A percentile compares a stretch with the other conserved stretches of the same genome.
phyloP scores from a whole-genome alignment of 306 rosid species.

The Citrullus amarus region DNA sequence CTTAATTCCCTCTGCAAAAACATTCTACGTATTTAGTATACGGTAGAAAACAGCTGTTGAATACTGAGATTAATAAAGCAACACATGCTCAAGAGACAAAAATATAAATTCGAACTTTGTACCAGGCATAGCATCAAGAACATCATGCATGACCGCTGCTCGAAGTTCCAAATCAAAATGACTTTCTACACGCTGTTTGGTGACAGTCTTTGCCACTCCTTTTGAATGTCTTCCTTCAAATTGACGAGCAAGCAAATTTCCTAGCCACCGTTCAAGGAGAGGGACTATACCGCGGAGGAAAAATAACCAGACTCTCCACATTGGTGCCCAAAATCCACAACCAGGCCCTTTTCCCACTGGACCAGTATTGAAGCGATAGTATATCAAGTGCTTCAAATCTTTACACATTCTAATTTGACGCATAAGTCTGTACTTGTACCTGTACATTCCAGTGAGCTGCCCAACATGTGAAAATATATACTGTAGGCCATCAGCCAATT shows the following conservation, averaged over 20 bases:
- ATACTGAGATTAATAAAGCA: neutral
- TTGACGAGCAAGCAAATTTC: conserved; percentile 92
- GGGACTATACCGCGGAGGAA: conserved; percentile 98
- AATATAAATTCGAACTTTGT: neutral
- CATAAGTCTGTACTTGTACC: conserved; percentile 96
- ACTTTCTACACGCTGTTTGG: conserved; percentile 98
- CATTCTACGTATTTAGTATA: neutral
- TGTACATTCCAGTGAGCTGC: conserved; percentile 97
- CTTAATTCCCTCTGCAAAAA: conserved; percentile 79
- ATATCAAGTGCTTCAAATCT: conserved; percentile 90
- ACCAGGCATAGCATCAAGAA: conserved; percentile 99
- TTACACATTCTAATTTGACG: conserved; percentile 98
- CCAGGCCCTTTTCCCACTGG: conserved; percentile 99
- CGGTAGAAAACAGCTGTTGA: neutral
- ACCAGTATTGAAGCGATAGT: conserved; percentile 97
- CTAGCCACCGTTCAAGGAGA: conserved; percentile 90
- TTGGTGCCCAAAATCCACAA: conserved; percentile 99
- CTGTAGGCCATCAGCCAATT: conserved; percentile 95
- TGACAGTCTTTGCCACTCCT: conserved; percentile 97
- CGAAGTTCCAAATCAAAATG: conserved; percentile 98
- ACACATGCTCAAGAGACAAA: neutral
- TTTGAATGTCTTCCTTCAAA: conserved; percentile 98
- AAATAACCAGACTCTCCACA: conserved; percentile 99
- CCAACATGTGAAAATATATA: conserved; percentile 98
- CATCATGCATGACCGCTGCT: conserved; percentile 99